Evolutionary conservation across 2,329 filamentous ascomycete species (phyloP).

Genomic region (Hymenoscyphus linearis): DNA sequence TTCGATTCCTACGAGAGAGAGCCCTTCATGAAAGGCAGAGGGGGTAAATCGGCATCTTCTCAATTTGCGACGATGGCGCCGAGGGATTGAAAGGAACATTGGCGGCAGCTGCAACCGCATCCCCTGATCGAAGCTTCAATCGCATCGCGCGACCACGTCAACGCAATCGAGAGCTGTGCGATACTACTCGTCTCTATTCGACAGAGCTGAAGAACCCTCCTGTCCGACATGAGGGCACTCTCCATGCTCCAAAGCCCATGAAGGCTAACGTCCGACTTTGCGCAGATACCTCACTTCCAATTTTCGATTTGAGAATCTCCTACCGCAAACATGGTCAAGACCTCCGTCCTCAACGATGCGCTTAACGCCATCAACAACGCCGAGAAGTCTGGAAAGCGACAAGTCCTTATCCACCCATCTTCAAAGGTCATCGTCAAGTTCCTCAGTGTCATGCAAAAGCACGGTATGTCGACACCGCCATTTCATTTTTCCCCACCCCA

Average conservation of each 20-base stretch:
- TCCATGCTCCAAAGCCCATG: constrained; percentile 56
- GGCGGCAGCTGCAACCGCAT: not conserved
- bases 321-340: constrained; percentile 93
- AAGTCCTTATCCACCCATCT: constrained; percentile 94
- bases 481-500: constrained; percentile 13
- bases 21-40: constrained; percentile 34
- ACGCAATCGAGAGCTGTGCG: constrained; percentile 38
- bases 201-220: constrained; percentile 68
- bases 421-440: constrained; percentile 99
- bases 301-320: constrained; percentile 76
- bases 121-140: constrained; percentile 6
- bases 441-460: constrained; percentile 97
- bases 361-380: constrained; percentile 99
- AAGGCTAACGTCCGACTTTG: constrained; percentile 52
- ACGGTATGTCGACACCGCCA: constrained; percentile 66
- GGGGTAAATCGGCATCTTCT: constrained; percentile 48
- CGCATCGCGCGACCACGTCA: constrained; percentile 10
- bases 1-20: constrained; percentile 9
- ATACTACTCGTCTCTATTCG: constrained; percentile 57
- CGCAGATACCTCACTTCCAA: constrained; percentile 62
- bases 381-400: constrained; percentile 99
- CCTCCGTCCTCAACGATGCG: constrained; percentile 98
- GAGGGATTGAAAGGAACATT: constrained; percentile 6
- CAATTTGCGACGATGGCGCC: constrained; percentile 22
- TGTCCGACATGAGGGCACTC: constrained; percentile 56